These are phyloP conservation scores for Gentiana dahurica DNA, from an alignment of 257 asterid genomes.

Conservation along the genomic window DNA sequence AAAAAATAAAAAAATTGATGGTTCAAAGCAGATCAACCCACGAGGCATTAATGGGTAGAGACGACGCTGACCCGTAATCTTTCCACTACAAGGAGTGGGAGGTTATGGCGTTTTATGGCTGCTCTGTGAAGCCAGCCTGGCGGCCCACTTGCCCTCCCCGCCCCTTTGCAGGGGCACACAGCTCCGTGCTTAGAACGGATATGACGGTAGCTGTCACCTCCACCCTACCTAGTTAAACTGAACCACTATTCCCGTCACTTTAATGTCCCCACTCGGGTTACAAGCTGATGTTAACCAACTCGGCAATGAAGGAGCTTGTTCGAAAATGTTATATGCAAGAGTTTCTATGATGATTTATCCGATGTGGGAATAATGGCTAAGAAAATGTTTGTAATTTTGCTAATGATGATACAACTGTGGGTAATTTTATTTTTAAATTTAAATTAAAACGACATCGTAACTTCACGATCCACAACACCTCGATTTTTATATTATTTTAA, in stretches of 20 bases:
- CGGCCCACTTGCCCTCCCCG: constrained; percentile 5
- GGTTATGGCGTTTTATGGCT: constrained; percentile 6
- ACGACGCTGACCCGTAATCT: constrained; percentile 9
- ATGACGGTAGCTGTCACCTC: background rate
- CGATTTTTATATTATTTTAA: too few relatives aligned
- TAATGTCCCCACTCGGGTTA: constrained; percentile 11
- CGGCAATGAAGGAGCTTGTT: background rate
- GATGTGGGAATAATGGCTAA: too few relatives aligned
- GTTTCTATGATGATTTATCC: too few relatives aligned
- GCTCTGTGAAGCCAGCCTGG: constrained; percentile 21
- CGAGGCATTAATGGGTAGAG: background rate
- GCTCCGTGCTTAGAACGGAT: constrained; percentile 13
- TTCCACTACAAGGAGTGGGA: constrained; percentile 16
- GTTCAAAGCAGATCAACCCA: constrained; percentile 3
- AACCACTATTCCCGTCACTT: background rate
- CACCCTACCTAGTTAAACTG: background rate
- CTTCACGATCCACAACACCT: too few relatives aligned
- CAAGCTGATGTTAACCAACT: constrained; percentile 12
- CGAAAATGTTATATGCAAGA: too few relatives aligned
- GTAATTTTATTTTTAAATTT: too few relatives aligned
- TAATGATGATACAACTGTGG: too few relatives aligned
- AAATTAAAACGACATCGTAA: too few relatives aligned
- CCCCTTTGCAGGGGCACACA: background rate
- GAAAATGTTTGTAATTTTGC: too few relatives aligned
- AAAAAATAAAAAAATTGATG: background rate